These are phyloP conservation scores for Didymella exigua DNA, from an alignment of 2,329 filamentous ascomycete species.

Conservation along the genomic window DNA sequence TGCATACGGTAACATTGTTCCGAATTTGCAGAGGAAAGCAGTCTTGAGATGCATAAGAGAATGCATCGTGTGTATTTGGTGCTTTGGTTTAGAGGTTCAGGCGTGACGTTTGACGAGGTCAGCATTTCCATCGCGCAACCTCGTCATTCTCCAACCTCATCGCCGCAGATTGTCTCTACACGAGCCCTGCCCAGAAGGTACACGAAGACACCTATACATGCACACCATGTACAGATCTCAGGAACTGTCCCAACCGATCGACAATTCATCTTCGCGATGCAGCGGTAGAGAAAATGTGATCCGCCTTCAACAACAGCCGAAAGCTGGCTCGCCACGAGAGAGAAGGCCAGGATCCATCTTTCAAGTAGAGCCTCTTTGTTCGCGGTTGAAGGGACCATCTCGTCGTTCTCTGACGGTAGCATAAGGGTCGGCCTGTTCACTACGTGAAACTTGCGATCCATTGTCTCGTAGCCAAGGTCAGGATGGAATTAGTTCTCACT, in stretches of 20 bases:
- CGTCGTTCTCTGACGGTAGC: slow-evolving; percentile 20
- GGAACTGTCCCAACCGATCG: neutral
- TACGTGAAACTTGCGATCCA: slow-evolving; percentile 5
- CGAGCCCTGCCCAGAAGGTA: neutral
- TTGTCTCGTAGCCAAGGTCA: slow-evolving; percentile 11
- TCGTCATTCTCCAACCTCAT: neutral
- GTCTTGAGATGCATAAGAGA: neutral
- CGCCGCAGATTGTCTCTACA: no score
- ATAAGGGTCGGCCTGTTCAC: slow-evolving; percentile 19
- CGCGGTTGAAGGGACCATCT: slow-evolving; percentile 21
- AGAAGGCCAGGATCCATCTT: slow-evolving; percentile 1
- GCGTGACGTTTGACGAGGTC: neutral
- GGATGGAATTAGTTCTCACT: slow-evolving; percentile 30
- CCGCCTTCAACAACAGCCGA: neutral
- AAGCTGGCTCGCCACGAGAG: neutral
- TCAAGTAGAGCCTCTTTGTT: slow-evolving; percentile 16
- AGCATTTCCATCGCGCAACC: neutral
- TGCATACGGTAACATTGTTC: neutral
- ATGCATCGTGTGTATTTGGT: neutral
- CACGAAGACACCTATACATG: neutral
- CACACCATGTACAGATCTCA: neutral
- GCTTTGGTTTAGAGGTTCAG: neutral
- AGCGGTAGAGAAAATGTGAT: neutral
- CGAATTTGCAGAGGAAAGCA: neutral
- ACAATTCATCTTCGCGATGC: neutral